Evolutionary conservation across 208 protist genomes (phyloP).

Genomic region (Endotrypanum monterogeii): DNA sequence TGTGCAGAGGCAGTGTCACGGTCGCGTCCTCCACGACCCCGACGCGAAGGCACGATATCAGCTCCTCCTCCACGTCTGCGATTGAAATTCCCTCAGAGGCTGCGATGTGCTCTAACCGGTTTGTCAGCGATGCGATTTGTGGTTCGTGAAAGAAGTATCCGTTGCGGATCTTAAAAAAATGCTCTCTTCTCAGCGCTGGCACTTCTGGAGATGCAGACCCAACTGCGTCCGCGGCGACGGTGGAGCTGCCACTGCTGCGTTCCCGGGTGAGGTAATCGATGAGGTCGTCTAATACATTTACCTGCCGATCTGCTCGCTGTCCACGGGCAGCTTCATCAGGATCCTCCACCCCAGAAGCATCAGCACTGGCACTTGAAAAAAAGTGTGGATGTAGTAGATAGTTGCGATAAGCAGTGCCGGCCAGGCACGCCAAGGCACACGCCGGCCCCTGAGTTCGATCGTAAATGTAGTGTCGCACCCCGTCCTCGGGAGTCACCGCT

Average conservation of each 20-base stretch:
- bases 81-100: neutral
- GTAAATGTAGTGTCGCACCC: conserved; percentile 51
- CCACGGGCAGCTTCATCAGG: conserved; percentile 19
- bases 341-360: neutral
- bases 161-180: conserved; percentile 39
- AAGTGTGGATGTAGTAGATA: conserved; percentile 55
- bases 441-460: conserved; percentile 78
- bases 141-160: conserved; percentile 37
- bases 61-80: neutral
- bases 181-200: conserved; percentile 3
- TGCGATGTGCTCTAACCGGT: conserved; percentile 13
- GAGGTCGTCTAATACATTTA: conserved; percentile 36
- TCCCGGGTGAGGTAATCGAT: conserved; percentile 26
- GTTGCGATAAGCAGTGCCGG: conserved; percentile 69
- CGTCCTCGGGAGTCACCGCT: conserved; percentile 44
- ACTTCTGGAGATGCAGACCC: neutral
- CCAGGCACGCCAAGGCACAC: conserved; percentile 58
- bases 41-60: conserved; percentile 38
- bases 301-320: conserved; percentile 31
- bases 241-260: neutral
- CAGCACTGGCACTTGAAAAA: neutral
- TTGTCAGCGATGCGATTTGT: neutral
- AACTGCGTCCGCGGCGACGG: neutral
- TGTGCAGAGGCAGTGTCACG: conserved; percentile 35
- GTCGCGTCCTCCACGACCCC: conserved; percentile 45